Base-by-base conservation (phyloP, 106 monocot species). In the Dendrobium nobile region DNA sequence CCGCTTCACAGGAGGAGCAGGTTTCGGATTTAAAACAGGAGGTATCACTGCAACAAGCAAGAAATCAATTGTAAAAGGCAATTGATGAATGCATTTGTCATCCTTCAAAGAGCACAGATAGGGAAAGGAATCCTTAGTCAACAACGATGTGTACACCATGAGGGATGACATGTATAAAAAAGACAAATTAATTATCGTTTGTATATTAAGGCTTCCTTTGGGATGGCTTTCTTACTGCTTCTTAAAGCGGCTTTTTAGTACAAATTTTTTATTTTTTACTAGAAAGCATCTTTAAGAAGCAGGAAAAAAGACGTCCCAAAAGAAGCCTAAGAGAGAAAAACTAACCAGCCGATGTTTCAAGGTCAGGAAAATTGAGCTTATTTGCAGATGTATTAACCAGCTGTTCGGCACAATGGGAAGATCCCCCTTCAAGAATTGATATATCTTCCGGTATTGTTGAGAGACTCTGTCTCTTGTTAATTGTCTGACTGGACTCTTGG, bases 1-100 rank as follows among this genome's bases (percentile, higher is more conserved):
- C 44, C 59, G 77, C 16, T 88, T 78, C 4, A 64, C 79, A 73
- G 80, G 68, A 51, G 89, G 85, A 75, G 89, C 86, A 33, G 88
- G 87, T 76, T 83, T 79, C 77, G 92, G 79, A 45, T 77, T 80
- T 19, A 87, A 45, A 9, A 75, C 88, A 80, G 88, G 82, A 78
- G 48, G 83, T 65, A 80, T 79, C 47, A 51, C 87, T 88, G 40
- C 44, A 78, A 31, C 4, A 76, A 74, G 16, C 19, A 22, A 76
- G 9, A 47, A 48, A n/a, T 41, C 76, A 47, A 47, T 7, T 76
- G 76, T 76, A 48, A 51, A 76, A 74, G 42, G n/a, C 6, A 44
- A n/a, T 17, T 48, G 33, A 28, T 10, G 16, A 54, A 54, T 54
- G 54, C 54, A 54, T 54, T 10, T 54, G 26, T 2, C 33, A 33